Evolutionary conservation across 106 monocot genomes (phyloP).

Genomic region (Dendrobium officinale): DNA sequence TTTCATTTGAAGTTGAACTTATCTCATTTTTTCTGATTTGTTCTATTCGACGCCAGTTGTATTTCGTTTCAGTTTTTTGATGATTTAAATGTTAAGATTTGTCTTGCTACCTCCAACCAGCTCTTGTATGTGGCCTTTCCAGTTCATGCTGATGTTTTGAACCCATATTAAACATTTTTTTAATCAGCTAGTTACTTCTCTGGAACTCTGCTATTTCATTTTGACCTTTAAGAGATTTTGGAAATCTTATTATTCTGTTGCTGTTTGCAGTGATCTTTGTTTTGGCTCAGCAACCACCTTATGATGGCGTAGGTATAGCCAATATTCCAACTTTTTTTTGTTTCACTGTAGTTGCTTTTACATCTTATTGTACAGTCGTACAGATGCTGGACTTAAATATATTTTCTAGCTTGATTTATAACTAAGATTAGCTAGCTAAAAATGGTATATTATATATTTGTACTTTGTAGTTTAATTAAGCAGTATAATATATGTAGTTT

Average conservation of each 20-base stretch:
- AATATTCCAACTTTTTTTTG: not conserved
- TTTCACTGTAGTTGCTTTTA: not conserved
- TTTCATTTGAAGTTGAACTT: not conserved
- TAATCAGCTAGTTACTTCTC: not conserved
- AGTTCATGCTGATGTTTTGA: not conserved
- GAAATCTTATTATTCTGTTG: not conserved
- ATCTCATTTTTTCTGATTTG: not conserved
- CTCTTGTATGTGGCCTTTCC: not conserved
- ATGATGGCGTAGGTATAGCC: constrained; percentile 63
- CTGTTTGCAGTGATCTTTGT: constrained; percentile 61
- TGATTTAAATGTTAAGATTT: not conserved
- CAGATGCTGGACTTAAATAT: not conserved
- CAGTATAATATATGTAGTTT: too few species aligned
- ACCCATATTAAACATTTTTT: not conserved
- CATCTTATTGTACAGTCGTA: not conserved
- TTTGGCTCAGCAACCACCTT: constrained; percentile 71
- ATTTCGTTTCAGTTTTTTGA: not conserved
- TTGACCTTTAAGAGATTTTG: not conserved
- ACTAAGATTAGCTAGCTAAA: too few species aligned
- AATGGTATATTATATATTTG: too few species aligned
- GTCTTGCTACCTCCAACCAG: not conserved
- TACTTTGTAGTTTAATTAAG: too few species aligned
- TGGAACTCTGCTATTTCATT: not conserved
- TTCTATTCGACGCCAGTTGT: not conserved
- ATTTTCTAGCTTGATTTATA: not conserved